These are phyloP conservation scores for Fraxinus albicans DNA, from an alignment of 305 asterid species.

Conservation along the genomic window DNA sequence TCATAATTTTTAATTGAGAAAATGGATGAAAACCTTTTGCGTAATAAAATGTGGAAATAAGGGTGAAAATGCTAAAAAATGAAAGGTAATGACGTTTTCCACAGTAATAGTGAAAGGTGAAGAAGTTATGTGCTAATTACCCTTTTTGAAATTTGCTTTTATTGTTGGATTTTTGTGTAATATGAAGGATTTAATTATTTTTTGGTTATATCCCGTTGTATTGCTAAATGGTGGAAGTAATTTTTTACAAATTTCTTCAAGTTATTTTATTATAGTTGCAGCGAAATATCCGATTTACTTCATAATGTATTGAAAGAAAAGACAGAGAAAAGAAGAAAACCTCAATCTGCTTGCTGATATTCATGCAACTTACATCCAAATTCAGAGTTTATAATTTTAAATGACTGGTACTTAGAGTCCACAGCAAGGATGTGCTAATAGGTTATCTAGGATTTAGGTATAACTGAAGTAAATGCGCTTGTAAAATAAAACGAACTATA, in stretches of 20 bases:
- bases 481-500: neutral
- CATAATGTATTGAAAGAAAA: neutral
- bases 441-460: neutral
- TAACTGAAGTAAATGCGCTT: slow-evolving; percentile 3
- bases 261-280: neutral
- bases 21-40: neutral
- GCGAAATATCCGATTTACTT: neutral
- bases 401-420: neutral
- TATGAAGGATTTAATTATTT: neutral
- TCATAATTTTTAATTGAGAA: neutral
- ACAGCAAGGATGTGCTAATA: neutral
- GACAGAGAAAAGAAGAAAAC: neutral
- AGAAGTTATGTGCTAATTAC: neutral
- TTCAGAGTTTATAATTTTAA: neutral
- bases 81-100: neutral
- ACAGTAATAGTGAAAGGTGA: neutral
- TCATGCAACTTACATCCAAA: neutral
- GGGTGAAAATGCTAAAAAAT: neutral
- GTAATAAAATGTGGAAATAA: neutral
- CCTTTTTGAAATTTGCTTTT: neutral
- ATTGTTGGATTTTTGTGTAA: neutral
- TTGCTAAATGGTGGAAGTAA: neutral
- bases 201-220: neutral
- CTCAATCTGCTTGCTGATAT: neutral
- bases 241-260: neutral